Evolutionary conservation across 139 green algal genomes (phyloP), one percentile per base, ranked within the genome.

Genomic region (Chlamydomonas schloesseri): DNA sequence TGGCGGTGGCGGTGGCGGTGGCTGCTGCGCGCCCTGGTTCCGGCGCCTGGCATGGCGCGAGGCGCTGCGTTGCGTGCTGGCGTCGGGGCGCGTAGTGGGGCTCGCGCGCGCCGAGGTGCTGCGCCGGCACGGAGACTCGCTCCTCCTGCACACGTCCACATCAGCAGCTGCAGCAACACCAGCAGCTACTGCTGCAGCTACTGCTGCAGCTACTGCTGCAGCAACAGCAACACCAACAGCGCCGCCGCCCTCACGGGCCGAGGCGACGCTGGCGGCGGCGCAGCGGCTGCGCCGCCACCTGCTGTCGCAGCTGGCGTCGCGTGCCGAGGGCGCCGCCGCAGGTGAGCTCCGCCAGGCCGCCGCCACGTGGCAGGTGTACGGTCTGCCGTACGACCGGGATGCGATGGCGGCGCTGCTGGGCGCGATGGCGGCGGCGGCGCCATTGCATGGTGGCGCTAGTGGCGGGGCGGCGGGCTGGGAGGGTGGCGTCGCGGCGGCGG

Each of bases 331-430:
- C 37, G 29, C 24, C 60, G 24, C 26, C 37, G 37, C 3, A 13
- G 13, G 29, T 3, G 60, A 83, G 37, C 76, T 83, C 26, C 76
- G 76, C 8, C 60, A 83, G 62, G 11, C 58, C 13, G 76, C 76
- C 0, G 24, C 73, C 60, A 62, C 76, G 76, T 83, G 62, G 60
- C 60, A 83, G 36, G 34, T 83, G 60, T 83, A 83, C 76, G 62
- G 62, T 14, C 47, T 83, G 60, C 28, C 76, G 36, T 83, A 83
- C 62, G 76, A 83, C 36, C 29, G 36, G 24, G 24, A 73, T 26
- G 76, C n/a, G 42, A 28, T 83, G 76, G 62, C 29, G 13, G 11
- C 42, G 26, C 1, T 46, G 76, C 17, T 73, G 60, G 36, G 28
- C 37, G 76, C 60, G 28, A 37, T 83, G 53, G 72, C 29, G 47